phyloP scores from a whole-genome alignment of 495 filamentous ascomycete genomes.

The Pyronema omphalodes region DNA sequence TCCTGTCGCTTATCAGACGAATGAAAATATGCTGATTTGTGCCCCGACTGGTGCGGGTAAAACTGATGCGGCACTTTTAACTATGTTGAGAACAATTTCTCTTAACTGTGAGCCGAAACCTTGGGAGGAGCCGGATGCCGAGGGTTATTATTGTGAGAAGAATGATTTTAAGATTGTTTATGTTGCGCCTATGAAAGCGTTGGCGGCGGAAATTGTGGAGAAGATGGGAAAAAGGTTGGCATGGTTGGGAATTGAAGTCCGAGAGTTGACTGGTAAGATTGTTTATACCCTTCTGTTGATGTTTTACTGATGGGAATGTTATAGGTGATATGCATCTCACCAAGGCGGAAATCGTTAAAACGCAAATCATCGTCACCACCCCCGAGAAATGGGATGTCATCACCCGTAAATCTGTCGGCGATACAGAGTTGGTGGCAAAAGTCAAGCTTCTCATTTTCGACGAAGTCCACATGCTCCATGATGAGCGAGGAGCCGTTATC shows the following conservation, averaged over 20 bases:
- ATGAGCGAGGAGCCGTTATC: constrained; percentile 87
- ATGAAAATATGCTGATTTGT: constrained; percentile 97
- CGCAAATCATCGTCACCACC: constrained; percentile 96
- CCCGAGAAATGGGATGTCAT: constrained; percentile 99
- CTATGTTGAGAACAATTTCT: constrained; percentile 70
- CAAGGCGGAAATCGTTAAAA: constrained; percentile 85
- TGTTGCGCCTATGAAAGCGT: constrained; percentile 93
- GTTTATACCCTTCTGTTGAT: not conserved
- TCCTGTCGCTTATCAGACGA: constrained; percentile 86
- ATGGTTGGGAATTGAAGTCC: constrained; percentile 75
- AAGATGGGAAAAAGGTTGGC: constrained; percentile 87
- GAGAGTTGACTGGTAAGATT: constrained; percentile 56
- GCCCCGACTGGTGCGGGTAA: constrained; percentile 97
- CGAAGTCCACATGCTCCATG: constrained; percentile 98
- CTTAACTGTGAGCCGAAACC: constrained; percentile 72
- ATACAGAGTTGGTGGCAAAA: constrained; percentile 95
- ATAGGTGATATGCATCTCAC: constrained; percentile 86
- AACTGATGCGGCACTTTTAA: constrained; percentile 95
- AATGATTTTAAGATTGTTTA: constrained; percentile 98
- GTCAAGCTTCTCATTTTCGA: constrained; percentile 93
- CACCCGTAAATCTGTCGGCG: constrained; percentile 87
- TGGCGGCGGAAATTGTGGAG: constrained; percentile 88
- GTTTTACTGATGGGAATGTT: not conserved
- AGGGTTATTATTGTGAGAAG: constrained; percentile 54
- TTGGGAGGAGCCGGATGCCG: constrained; percentile 48